Evolutionary conservation across 331 rosid genomes (phyloP), one percentile per base, ranked within the genome.

Genomic region (Quercus phellos): DNA sequence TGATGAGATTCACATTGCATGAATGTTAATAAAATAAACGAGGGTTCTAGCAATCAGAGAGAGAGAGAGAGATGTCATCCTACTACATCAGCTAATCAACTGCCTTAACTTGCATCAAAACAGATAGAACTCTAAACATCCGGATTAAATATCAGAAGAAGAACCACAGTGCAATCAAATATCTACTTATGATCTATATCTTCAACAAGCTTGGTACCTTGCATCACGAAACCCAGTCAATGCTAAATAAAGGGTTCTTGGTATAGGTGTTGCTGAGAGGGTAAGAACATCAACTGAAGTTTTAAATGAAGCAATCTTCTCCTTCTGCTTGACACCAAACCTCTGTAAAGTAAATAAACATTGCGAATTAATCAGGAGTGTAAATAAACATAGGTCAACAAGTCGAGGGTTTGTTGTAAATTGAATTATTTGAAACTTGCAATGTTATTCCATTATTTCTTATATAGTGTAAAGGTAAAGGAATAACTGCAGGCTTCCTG

Each of bases 301-400:
- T 91, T 92, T 94, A 78, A 94, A 90, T 10, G 98, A 90, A 84
- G 99, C 97, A 73, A 94, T 92, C 81, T 82, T 90, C 91, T 92
- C 99, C 88, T 94, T 94, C 81, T 94, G 99, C 74, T 94, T 92
- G 87, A 94, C 98, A 32, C 99, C 99, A 88, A 94, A 94, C 86
- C 99, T 92, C 96, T 92, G 88, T 61, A 42, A 51, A 81, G 80
- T 70, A 79, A 75, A 81, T 79, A 74, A 80, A 35, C 64, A 27
- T 55, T 66, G 59, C 61, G 69, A 67, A 73, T 74, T 51, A 59
- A 30, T 55, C 61, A 34, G 76, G 70, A 61, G 53, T 4, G 30
- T 24, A 74, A 32, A 27, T 74, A 69, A 46, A 16, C 27, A 19
- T 70, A 35, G 61, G 78, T 73, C 68, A 77, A 78, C 29, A 66